These are phyloP conservation scores for Posidonia australis DNA, from an alignment of 106 monocot genomes.

Conservation along the genomic window DNA sequence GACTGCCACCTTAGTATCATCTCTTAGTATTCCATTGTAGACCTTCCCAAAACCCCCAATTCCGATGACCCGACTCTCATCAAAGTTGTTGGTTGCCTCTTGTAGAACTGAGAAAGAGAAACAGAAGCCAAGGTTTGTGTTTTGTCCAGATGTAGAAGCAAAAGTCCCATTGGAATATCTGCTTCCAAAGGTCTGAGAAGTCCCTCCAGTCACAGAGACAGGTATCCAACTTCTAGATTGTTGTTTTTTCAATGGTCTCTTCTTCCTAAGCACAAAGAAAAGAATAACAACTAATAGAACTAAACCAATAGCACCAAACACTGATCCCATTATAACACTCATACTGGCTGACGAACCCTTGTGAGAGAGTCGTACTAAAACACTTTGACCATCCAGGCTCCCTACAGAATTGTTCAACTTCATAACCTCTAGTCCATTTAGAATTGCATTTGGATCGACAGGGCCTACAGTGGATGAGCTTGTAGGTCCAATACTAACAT, in stretches of 20 bases:
- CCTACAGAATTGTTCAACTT: constrained; percentile 19
- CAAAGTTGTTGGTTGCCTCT: constrained; percentile 43
- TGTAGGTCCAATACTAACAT: constrained; percentile 38
- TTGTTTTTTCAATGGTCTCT: constrained; percentile 8
- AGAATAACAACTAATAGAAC: constrained; percentile 11
- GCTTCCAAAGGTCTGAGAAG: constrained; percentile 31
- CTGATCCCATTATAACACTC: constrained; percentile 35
- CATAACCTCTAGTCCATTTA: constrained; percentile 22
- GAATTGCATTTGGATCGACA: constrained; percentile 6
- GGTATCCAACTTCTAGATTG: constrained; percentile 38
- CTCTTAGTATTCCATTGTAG: constrained; percentile 38
- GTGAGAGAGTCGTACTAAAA: not conserved
- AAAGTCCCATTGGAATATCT: constrained; percentile 26
- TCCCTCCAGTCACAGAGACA: constrained; percentile 22
- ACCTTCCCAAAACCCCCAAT: constrained; percentile 59
- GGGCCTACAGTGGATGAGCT: constrained; percentile 5
- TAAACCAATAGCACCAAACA: constrained; percentile 29
- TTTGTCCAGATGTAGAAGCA: constrained; percentile 3
- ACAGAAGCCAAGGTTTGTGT: constrained; percentile 17
- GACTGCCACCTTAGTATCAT: constrained; percentile 39
- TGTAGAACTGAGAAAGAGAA: constrained; percentile 34
- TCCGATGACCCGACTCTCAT: constrained; percentile 41
- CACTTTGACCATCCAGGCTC: constrained; percentile 51
- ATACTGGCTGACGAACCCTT: constrained; percentile 21
- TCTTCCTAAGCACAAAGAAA: constrained; percentile 10